Percentiles rank a stretch among this genome's conserved stretches.
These are phyloP conservation scores for Botryobasidium botryosum DNA, from an alignment of 768 basidiomycete genomes.

Conservation along the genomic window DNA sequence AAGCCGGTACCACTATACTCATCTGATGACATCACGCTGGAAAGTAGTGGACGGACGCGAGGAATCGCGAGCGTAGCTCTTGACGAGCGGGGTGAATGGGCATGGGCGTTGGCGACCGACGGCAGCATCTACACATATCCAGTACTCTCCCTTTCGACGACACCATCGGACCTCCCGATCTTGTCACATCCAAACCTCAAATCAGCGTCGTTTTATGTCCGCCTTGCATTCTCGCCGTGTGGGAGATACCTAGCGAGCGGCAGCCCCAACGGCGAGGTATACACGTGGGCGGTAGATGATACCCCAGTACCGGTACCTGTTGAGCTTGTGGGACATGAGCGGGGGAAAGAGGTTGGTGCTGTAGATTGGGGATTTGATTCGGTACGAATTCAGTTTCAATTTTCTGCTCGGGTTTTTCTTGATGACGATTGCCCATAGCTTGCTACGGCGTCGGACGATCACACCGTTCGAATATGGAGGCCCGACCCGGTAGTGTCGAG, in stretches of 20 bases:
- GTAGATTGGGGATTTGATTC: conserved; percentile 10
- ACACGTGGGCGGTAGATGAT: conserved; percentile 5
- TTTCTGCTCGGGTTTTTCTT: not conserved
- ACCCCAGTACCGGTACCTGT: not conserved
- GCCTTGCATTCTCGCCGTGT: conserved; percentile 6
- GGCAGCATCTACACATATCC: not conserved
- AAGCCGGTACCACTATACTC: not conserved
- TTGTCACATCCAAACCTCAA: conserved; percentile 4
- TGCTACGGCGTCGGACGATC: conserved; percentile 1
- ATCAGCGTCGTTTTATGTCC: conserved; percentile 7
- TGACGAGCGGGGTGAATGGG: not conserved
- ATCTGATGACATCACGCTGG: not conserved
- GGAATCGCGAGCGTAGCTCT: not conserved
- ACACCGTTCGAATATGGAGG: conserved; percentile 6
- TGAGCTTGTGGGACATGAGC: not conserved
- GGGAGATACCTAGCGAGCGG: conserved; percentile 7
- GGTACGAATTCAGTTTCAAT: not conserved
- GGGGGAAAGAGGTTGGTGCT: not conserved
- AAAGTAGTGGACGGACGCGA: not conserved
- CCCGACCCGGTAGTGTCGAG: no score
- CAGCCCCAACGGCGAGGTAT: conserved; percentile 7
- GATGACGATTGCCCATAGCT: conserved; percentile 2
- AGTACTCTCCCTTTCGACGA: not conserved
- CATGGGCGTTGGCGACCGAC: not conserved
- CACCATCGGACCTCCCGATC: not conserved